Base-by-base conservation (phyloP, 2,329 filamentous ascomycete genomes). In the Xylariaceae sp. region DNA sequence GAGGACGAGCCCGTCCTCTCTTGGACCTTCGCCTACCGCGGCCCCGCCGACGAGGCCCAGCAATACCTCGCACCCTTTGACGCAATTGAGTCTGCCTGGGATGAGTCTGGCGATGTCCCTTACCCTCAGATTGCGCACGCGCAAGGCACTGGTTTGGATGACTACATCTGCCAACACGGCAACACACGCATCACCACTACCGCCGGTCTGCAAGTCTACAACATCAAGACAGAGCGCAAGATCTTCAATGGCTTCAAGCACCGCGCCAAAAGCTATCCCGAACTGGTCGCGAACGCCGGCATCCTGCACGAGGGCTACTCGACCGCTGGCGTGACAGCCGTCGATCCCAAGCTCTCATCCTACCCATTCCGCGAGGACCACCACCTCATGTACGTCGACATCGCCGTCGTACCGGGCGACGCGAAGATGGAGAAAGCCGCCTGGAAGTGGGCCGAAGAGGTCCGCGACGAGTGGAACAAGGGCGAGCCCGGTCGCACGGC, bases 291-390 rank as follows among this genome's bases (percentile, higher is more conserved):
- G n/a, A 5, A n/a, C 2, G 44, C 59, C 0, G 11, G 18, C 4
- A 48, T 69, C 30, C 44, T 61, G 2, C 63, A 67, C 35, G 68
- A 72, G 41, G 69, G 69, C 15, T 72, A 71, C 56, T 55, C 69
- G 3, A 69, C 60, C 0, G 56, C 54, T 11, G 67, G 41, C 2
- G 58, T 64, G 4, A 49, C 59, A 37, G 52, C 47, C 9, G 13
- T 60, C 2, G 34, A 62, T 48, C 48, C 62, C 0, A 58, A 47
- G 3, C 44, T 44, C 11, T 60, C 67, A 3, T 65, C 68, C 0
- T 68, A 61, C 54, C 64, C 67, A 2, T 61, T 63, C 13, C 65
- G 68, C 18, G 57, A 59, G 11, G 60, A 69, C 2, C 35, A 63
- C 23, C 62, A 64, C 17, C 58, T 67, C 4, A 60, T 63, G 60